Evolutionary conservation across 208 protist species (phyloP).

Genomic region (Novymonas esmeraldas): DNA sequence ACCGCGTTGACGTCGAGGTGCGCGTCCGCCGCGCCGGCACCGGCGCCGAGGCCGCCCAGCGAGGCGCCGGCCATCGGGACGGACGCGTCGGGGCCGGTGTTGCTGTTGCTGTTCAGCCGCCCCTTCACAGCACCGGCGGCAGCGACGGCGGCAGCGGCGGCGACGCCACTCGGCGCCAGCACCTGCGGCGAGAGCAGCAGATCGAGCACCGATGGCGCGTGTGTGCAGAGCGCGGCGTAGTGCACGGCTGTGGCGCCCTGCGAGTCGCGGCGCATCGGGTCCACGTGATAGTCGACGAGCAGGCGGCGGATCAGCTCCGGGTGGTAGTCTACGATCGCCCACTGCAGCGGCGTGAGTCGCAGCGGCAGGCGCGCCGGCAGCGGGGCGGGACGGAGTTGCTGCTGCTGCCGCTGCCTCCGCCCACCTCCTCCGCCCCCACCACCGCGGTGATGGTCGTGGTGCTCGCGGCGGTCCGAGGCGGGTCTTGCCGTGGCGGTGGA

Average conservation of each 20-base stretch:
- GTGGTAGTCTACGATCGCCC: constrained; percentile 79
- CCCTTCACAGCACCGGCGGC: neutral
- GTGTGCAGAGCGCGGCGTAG: constrained; percentile 56
- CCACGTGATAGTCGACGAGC: constrained; percentile 64
- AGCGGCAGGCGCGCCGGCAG: constrained; percentile 38
- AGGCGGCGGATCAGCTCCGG: constrained; percentile 83
- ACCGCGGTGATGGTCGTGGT: neutral
- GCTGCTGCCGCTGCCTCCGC: neutral
- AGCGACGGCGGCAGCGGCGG: neutral
- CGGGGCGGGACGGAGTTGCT: neutral
- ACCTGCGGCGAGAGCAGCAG: constrained; percentile 47
- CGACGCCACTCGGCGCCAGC: neutral
- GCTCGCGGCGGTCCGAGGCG: neutral
- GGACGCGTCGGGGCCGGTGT: constrained; percentile 4
- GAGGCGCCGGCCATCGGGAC: neutral
- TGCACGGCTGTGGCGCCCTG: constrained; percentile 81
- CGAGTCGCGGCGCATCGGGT: constrained; percentile 75
- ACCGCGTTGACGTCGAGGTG: constrained; percentile 74
- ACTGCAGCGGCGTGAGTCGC: constrained; percentile 71
- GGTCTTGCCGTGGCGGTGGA: neutral
- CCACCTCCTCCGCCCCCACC: neutral
- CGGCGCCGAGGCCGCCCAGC: neutral
- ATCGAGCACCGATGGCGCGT: constrained; percentile 54
- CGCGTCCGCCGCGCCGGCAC: neutral
- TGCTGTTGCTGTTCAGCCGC: constrained; percentile 4